Percentiles rank a stretch among this genome's conserved stretches.
Evolutionary conservation across 495 filamentous ascomycete genomes (phyloP).

Genomic region (Penicillium canariense): DNA sequence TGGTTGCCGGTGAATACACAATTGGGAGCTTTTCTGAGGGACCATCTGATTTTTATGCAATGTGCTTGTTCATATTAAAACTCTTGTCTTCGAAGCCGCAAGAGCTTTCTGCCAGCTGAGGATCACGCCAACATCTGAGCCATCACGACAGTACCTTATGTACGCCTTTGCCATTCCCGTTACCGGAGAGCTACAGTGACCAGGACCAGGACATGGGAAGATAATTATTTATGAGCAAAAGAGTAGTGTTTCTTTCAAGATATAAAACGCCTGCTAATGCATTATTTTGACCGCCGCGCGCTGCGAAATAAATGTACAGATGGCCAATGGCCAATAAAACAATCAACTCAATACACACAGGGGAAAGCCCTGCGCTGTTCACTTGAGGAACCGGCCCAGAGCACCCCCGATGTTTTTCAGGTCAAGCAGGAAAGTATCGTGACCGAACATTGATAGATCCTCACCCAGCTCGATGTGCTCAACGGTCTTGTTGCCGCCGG

Average conservation of each 20-base stretch:
- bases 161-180: too few relatives aligned
- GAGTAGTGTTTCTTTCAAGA: not conserved
- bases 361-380: not conserved
- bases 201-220: not conserved
- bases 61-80: too few relatives aligned
- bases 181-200: too few relatives aligned
- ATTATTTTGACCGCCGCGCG: slow-evolving; percentile 13
- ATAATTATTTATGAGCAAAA: not conserved
- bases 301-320: slow-evolving; percentile 13
- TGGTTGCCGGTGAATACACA: slow-evolving; percentile 7
- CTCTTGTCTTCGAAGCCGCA: too few relatives aligned
- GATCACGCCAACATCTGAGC: too few relatives aligned
- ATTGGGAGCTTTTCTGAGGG: slow-evolving; percentile 6
- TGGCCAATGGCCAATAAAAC: not conserved
- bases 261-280: slow-evolving; percentile 20
- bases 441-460: slow-evolving; percentile 88
- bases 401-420: slow-evolving; percentile 85
- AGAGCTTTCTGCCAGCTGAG: too few relatives aligned
- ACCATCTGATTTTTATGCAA: too few relatives aligned
- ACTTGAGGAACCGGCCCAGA: slow-evolving; percentile 70
- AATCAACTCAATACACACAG: not conserved
- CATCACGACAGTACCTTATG: too few relatives aligned
- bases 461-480: slow-evolving; percentile 89
- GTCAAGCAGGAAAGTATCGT: slow-evolving; percentile 95
- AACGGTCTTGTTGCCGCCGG: slow-evolving; percentile 72